Base-by-base conservation (phyloP, 2,329 filamentous ascomycete species). In the Lizonia empirigonia region DNA sequence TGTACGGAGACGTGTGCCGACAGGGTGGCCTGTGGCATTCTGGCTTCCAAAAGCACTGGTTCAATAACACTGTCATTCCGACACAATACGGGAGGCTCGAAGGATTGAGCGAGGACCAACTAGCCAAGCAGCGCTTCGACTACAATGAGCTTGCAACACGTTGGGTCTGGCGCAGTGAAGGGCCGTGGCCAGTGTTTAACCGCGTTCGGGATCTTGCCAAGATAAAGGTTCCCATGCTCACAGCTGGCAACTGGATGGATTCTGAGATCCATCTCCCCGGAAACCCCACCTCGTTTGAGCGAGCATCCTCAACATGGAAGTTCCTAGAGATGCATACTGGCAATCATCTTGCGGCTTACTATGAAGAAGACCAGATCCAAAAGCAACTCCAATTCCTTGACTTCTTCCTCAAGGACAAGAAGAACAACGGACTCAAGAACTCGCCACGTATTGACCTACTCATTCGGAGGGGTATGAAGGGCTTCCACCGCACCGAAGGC, bases 261-360 rank as follows among this genome's bases (percentile, higher is more conserved):
- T 42, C 39, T n/a, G 29, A 42, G 20, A 10, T 42, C n/a, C 29
- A 42, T n/a, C 39, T 42, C 8, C 39, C 39, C 9, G 39, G 39
- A 4, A 42, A 34, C 10, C 34, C 34, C 12, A 36, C 19, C 3
- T 36, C 34, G 34, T 36, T 6, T 19, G 34, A 36, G 20, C 18
- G 19, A 18, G 34, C 34, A 2, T 36, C 34, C 13, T 36, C 34
- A 15, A 16, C 18, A 16, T 34, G 32, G 32, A 34, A 34, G 32
- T 34, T 34, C 32, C 32, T 34, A 10, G 32, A 34, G 8, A 34
- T 34, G 32, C 32, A 34, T 13, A 34, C 32, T 34, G 32, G 32
- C 32, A 34, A 34, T 16, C 32, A 34, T 34, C 32, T 34, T 13
- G 32, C 7, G 32, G 32, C 32, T 9, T 34, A 34, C 18, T 34